phyloP scores from a whole-genome alignment of 306 rosid species.

The Corylus americana region DNA sequence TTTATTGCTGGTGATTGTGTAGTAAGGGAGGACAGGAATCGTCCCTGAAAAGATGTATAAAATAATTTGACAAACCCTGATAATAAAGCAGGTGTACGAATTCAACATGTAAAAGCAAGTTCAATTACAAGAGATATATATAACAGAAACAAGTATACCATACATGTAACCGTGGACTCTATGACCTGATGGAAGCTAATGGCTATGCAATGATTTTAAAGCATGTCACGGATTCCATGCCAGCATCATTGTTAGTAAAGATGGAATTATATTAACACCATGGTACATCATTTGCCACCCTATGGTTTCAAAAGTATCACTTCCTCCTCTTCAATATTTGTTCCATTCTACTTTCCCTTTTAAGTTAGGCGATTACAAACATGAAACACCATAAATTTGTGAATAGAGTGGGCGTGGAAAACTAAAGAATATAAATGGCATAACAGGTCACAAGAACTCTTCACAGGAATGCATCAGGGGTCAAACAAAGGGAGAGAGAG shows the following conservation, averaged over 20 bases:
- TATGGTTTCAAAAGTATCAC: background rate
- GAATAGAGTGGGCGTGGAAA: background rate
- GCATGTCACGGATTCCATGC: background rate
- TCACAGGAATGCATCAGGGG: background rate
- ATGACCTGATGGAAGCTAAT: background rate
- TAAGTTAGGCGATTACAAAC: background rate
- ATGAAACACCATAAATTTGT: background rate
- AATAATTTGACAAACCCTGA: background rate
- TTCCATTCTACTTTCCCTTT: background rate
- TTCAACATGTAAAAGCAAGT: slow-evolving; percentile 11
- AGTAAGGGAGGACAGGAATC: slow-evolving; percentile 74
- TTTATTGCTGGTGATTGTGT: slow-evolving; percentile 87
- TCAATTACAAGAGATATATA: background rate
- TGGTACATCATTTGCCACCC: background rate
- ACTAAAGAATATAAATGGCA: slow-evolving; percentile 3
- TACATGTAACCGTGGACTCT: background rate
- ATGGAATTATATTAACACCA: background rate
- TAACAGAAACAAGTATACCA: background rate
- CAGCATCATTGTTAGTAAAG: background rate
- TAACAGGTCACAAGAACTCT: background rate
- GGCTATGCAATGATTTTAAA: background rate
- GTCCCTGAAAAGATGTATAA: slow-evolving; percentile 55
- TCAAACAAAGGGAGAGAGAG: background rate
- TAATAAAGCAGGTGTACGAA: slow-evolving; percentile 14
- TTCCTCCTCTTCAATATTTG: background rate